phyloP scores from a whole-genome alignment of 2,329 filamentous ascomycete species.

The Periconia digitata region DNA sequence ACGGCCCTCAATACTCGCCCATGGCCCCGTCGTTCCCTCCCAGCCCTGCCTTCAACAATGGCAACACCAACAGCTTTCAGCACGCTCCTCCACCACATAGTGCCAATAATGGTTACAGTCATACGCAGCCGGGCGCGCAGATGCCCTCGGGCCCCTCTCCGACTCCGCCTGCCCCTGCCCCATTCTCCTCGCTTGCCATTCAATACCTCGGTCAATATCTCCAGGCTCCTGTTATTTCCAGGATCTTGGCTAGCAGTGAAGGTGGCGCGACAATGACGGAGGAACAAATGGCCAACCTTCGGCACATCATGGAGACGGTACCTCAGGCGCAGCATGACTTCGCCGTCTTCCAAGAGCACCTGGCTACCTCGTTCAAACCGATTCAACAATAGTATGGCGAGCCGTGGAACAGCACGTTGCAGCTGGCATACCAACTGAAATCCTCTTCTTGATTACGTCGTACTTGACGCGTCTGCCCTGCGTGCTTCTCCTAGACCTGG shows the following conservation, averaged over 20 bases:
- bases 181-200: slow-evolving; percentile 40
- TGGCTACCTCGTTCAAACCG: slow-evolving; percentile 7
- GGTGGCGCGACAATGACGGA: slow-evolving; percentile 36
- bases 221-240: slow-evolving; percentile 44
- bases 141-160: slow-evolving; percentile 10
- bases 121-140: slow-evolving; percentile 3
- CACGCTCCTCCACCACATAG: slow-evolving; percentile 1
- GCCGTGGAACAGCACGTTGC: neutral
- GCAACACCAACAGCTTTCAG: slow-evolving; percentile 9
- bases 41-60: slow-evolving; percentile 23
- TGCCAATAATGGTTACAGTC: slow-evolving; percentile 6
- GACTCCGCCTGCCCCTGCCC: slow-evolving; percentile 16
- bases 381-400: neutral
- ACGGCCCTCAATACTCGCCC: slow-evolving; percentile 38
- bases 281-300: slow-evolving; percentile 72
- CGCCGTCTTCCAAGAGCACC: slow-evolving; percentile 23
- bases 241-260: slow-evolving; percentile 36
- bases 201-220: slow-evolving; percentile 49
- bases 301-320: slow-evolving; percentile 66
- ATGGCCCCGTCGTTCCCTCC: slow-evolving; percentile 27
- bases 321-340: slow-evolving; percentile 65
- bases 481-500: too few species aligned
- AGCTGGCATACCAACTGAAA: too few species aligned
- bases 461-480: too few species aligned
- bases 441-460: too few species aligned